phyloP scores from a whole-genome alignment of 176 grass and related monocot species.

The Oryza punctata region DNA sequence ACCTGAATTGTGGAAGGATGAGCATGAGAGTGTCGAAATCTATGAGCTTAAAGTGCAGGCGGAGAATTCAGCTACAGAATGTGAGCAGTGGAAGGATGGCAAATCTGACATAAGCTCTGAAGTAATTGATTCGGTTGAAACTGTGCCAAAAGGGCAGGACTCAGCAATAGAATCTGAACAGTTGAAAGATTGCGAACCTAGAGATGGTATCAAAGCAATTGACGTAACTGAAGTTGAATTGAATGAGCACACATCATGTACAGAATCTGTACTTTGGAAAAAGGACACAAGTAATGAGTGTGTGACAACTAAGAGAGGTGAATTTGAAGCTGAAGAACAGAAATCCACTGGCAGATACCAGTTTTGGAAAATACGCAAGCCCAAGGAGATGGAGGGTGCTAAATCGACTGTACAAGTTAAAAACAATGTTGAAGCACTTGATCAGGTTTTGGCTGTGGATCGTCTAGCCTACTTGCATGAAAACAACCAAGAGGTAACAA shows the following conservation, averaged over 20 bases:
- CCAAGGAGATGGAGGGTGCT: background rate
- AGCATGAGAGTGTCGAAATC: background rate
- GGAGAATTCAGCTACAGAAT: slow-evolving; percentile 19
- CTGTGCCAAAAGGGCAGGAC: background rate
- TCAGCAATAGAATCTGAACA: slow-evolving; percentile 7
- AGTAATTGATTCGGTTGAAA: slow-evolving; percentile 14
- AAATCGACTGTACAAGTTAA: background rate
- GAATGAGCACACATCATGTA: background rate
- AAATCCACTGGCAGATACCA: background rate
- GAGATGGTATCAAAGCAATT: background rate
- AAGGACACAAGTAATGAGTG: background rate
- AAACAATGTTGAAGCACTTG: background rate
- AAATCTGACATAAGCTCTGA: background rate
- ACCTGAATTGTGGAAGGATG: slow-evolving; percentile 26
- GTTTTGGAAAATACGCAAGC: background rate
- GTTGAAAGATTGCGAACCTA: background rate
- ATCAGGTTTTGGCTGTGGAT: background rate
- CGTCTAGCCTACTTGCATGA: background rate
- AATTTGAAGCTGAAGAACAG: background rate
- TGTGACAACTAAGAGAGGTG: background rate
- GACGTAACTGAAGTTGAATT: background rate
- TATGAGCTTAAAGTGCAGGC: background rate
- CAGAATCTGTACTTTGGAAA: background rate
- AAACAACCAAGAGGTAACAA: background rate
- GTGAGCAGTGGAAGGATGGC: background rate